Evolutionary conservation across 148 eudicot species (phyloP).

Genomic region (Persicaria maculosa): DNA sequence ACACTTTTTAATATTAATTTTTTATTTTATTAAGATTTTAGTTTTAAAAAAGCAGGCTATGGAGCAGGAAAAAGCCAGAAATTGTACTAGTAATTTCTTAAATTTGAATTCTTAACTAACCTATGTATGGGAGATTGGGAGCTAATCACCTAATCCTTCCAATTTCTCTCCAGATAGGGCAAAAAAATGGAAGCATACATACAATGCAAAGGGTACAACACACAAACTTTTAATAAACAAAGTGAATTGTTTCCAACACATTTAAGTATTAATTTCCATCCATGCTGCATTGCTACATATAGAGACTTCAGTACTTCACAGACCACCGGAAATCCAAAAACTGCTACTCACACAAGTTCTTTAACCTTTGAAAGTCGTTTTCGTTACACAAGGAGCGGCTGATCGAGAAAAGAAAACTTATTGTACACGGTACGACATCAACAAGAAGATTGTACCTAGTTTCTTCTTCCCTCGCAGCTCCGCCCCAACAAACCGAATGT

Average conservation of each 20-base stretch:
- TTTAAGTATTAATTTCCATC: background rate
- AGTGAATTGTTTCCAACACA: background rate
- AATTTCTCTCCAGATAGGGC: too few species aligned
- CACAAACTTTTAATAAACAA: background rate
- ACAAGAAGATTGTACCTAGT: background rate
- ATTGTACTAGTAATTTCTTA: too few species aligned
- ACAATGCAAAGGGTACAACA: too few species aligned
- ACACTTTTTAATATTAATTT: too few species aligned
- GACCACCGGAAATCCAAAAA: background rate
- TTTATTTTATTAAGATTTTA: too few species aligned
- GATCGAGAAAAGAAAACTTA: background rate
- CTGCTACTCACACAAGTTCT: constrained; percentile 7
- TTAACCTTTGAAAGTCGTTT: background rate
- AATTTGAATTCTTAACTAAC: too few species aligned
- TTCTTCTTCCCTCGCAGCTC: constrained; percentile 9
- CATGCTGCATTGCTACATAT: background rate
- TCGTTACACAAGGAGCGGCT: constrained; percentile 4
- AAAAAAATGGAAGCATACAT: too few species aligned
- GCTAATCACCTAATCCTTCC: too few species aligned
- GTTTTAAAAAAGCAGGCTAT: too few species aligned
- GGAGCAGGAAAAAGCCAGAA: too few species aligned
- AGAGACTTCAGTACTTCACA: background rate
- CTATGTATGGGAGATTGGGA: too few species aligned
- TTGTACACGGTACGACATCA: background rate
- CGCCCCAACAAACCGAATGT: constrained; percentile 13